phyloP scores from a whole-genome alignment of 2,329 filamentous ascomycete species.

The Trichoderma arundinaceum region DNA sequence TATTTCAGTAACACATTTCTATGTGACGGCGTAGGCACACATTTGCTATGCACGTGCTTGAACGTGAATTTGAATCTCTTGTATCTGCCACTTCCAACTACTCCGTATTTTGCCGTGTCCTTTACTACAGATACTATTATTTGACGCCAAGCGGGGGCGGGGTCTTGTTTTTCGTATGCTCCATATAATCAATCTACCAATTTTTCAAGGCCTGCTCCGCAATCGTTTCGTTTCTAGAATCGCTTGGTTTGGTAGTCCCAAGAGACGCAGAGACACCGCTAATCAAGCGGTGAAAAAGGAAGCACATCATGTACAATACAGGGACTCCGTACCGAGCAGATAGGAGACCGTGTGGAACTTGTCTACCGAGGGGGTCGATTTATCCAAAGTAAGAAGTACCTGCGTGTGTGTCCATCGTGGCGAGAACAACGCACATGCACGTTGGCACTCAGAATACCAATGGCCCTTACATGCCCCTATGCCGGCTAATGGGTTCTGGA shows the following conservation, averaged over 20 bases:
- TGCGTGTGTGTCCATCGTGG: neutral
- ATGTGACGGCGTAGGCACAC: too few species aligned
- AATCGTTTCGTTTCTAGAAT: neutral
- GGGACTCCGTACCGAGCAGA: neutral
- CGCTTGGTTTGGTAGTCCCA: neutral
- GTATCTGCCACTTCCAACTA: neutral
- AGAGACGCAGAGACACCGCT: neutral
- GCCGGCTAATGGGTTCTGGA: neutral
- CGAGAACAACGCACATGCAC: neutral
- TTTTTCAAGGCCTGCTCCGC: neutral
- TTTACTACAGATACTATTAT: neutral
- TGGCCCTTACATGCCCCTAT: conserved; percentile 1
- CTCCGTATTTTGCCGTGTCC: neutral
- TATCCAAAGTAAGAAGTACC: too few species aligned
- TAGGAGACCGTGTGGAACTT: too few species aligned
- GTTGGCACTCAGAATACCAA: neutral
- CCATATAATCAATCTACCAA: neutral
- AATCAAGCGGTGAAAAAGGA: conserved; percentile 10
- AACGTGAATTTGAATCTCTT: too few species aligned
- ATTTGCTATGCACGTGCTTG: neutral
- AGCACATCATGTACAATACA: neutral
- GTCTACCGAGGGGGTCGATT: too few species aligned
- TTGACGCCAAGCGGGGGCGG: neutral
- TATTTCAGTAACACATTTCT: too few species aligned
- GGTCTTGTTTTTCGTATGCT: neutral